Percentiles rank a stretch among this genome's conserved stretches.
Conservation (phyloP, 495 filamentous ascomycete species). For the Tuber microsphaerosporum region DNA sequence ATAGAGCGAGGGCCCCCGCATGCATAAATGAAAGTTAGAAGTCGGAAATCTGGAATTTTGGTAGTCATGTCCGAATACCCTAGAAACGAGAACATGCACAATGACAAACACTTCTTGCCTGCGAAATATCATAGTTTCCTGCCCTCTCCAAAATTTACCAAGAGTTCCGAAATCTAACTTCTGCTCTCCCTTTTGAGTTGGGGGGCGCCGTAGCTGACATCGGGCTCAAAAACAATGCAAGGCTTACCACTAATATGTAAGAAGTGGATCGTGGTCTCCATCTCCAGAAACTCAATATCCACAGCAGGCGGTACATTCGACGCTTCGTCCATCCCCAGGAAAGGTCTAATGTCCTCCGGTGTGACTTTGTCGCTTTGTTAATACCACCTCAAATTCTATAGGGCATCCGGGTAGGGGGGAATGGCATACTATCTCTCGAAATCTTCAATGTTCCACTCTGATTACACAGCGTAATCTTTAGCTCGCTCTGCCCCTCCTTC, state of each 20-base stretch:
- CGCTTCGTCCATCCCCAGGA: not conserved
- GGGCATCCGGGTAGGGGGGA: not conserved
- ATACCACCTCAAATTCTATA: not conserved
- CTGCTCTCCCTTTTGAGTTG: not conserved
- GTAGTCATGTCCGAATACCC: not conserved
- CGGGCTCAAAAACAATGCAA: not conserved
- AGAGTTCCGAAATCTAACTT: not conserved
- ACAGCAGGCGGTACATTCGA: not conserved
- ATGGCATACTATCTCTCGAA: not conserved
- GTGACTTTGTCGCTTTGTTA: not conserved
- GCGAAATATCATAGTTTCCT: not conserved
- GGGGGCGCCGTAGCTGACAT: not conserved
- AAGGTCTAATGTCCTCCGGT: not conserved
- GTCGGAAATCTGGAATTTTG: not conserved
- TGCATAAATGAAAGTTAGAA: not conserved
- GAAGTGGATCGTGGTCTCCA: slow-evolving; percentile 2
- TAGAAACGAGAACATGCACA: not conserved
- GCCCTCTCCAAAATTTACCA: not conserved
- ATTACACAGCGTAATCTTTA: slow-evolving; percentile 7
- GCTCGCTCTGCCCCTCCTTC: not conserved
- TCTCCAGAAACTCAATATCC: not conserved
- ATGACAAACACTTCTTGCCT: not conserved
- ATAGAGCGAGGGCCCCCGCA: not conserved
- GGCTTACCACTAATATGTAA: not conserved
- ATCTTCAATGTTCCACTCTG: slow-evolving; percentile 1